Percentiles rank a stretch among this genome's conserved stretches.
phyloP scores from a whole-genome alignment of 1,284 basidiomycete genomes.

The Austropuccinia psidii region DNA sequence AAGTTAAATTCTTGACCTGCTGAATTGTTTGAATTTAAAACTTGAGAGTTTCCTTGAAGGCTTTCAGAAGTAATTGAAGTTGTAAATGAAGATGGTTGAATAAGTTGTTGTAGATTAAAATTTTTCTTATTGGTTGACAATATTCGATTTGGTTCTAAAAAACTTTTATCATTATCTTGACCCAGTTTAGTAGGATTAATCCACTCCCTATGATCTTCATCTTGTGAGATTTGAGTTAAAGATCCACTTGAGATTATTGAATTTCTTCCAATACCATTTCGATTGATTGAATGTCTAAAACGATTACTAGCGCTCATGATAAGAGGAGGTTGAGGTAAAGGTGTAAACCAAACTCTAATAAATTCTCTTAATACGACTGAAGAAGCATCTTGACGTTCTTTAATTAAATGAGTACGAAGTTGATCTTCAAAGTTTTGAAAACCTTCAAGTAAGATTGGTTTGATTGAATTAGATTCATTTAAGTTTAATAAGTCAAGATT shows the following conservation, averaged over 20 bases:
- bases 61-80: too few relatives aligned
- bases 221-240: too few relatives aligned
- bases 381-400: conserved; percentile 10
- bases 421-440: not conserved
- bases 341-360: conserved; percentile 22
- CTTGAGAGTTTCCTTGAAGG: too few relatives aligned
- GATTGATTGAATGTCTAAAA: not conserved
- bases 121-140: too few relatives aligned
- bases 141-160: too few relatives aligned
- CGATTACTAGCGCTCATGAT: not conserved
- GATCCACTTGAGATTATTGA: too few relatives aligned
- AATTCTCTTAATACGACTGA: conserved; percentile 17
- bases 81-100: not conserved
- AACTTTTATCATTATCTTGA: too few relatives aligned
- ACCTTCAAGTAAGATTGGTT: not conserved
- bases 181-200: too few relatives aligned
- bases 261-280: too few relatives aligned
- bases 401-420: not conserved
- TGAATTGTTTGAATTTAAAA: too few relatives aligned
- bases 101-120: not conserved
- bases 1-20: conserved; percentile 8
- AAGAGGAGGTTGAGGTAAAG: conserved; percentile 1
- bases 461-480: not conserved
- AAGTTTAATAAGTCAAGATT: not conserved
- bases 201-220: too few relatives aligned